These are phyloP conservation scores for Hyphodiscus sp. DNA, from an alignment of 2,329 filamentous ascomycete genomes.

Conservation along the genomic window DNA sequence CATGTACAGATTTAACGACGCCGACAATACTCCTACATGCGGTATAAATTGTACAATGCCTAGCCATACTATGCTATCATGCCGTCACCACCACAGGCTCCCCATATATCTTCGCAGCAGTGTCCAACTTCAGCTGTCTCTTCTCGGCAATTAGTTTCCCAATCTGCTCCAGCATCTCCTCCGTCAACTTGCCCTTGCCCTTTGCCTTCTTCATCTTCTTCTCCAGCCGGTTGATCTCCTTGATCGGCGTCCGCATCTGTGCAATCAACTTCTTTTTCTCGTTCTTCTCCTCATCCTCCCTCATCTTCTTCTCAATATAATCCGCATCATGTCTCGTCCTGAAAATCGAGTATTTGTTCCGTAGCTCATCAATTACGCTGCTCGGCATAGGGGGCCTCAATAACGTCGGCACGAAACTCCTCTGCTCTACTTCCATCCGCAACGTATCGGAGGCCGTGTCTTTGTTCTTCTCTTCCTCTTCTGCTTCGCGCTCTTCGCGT, in stretches of 20 bases:
- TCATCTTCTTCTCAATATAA: conserved; percentile 60
- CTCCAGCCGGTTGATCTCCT: conserved; percentile 25
- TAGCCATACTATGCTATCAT: conserved; percentile 26
- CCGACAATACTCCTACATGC: conserved; percentile 20
- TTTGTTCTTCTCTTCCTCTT: conserved; percentile 40
- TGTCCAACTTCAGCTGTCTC: conserved; percentile 14
- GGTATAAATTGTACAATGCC: conserved; percentile 9
- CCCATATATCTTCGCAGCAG: conserved; percentile 12
- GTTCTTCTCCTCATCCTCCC: conserved; percentile 45
- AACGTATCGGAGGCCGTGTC: conserved; percentile 64
- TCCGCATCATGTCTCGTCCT: conserved; percentile 72
- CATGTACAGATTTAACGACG: conserved; percentile 15
- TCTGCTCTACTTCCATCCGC: conserved; percentile 66
- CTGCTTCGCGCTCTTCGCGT: conserved; percentile 32
- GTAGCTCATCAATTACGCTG: conserved; percentile 75
- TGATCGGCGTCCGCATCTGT: conserved; percentile 29
- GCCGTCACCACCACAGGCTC: conserved; percentile 6
- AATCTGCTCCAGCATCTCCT: conserved; percentile 28
- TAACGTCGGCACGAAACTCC: conserved; percentile 73
- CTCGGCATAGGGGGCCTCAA: conserved; percentile 71
- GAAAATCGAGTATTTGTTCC: conserved; percentile 77
- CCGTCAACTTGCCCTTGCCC: conserved; percentile 27
- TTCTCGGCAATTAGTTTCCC: conserved; percentile 29
- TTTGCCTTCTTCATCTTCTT: conserved; percentile 24
- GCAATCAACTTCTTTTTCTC: conserved; percentile 20